Evolutionary conservation across 768 basidiomycete genomes (phyloP).

Genomic region (Leccinum variicolor): DNA sequence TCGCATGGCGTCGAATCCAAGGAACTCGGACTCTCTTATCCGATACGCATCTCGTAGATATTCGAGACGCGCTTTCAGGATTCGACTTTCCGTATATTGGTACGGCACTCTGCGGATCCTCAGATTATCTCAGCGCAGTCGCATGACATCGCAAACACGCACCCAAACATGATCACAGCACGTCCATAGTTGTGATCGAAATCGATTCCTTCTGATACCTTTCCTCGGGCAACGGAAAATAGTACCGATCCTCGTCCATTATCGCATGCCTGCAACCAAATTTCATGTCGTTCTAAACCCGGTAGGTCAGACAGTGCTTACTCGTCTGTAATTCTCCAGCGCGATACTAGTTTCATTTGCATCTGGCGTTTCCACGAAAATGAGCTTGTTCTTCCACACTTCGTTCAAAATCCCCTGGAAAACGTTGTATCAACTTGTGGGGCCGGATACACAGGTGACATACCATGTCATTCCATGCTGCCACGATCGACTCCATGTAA

Average conservation of each 20-base stretch:
- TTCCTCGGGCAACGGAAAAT: slow-evolving; percentile 95
- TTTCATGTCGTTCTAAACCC: neutral
- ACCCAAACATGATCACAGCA: slow-evolving; percentile 99
- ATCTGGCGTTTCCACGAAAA: slow-evolving; percentile 99
- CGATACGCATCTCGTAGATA: slow-evolving; percentile 98
- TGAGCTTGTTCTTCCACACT: slow-evolving; percentile 99
- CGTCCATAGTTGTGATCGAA: slow-evolving; percentile 99
- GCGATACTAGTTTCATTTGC: slow-evolving; percentile 99
- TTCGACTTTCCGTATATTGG: slow-evolving; percentile 97
- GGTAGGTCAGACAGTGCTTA: slow-evolving; percentile 31
- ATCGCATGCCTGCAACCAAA: slow-evolving; percentile 76
- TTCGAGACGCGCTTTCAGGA: slow-evolving; percentile 94
- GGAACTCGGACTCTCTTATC: slow-evolving; percentile 96
- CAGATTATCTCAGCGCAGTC: slow-evolving; percentile 1
- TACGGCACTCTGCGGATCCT: slow-evolving; percentile 70
- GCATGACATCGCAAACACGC: slow-evolving; percentile 16
- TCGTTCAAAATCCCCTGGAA: slow-evolving; percentile 93
- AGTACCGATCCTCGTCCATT: slow-evolving; percentile 97
- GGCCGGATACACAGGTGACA: slow-evolving; percentile 22
- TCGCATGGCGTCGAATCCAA: slow-evolving; percentile 99
- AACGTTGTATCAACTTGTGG: neutral
- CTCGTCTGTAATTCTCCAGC: slow-evolving; percentile 93
- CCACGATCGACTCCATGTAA: slow-evolving; percentile 99
- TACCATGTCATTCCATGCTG: slow-evolving; percentile 99
- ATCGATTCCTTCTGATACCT: slow-evolving; percentile 99